Conservation (phyloP, 148 eudicot species). For the Nyssa sinensis region DNA sequence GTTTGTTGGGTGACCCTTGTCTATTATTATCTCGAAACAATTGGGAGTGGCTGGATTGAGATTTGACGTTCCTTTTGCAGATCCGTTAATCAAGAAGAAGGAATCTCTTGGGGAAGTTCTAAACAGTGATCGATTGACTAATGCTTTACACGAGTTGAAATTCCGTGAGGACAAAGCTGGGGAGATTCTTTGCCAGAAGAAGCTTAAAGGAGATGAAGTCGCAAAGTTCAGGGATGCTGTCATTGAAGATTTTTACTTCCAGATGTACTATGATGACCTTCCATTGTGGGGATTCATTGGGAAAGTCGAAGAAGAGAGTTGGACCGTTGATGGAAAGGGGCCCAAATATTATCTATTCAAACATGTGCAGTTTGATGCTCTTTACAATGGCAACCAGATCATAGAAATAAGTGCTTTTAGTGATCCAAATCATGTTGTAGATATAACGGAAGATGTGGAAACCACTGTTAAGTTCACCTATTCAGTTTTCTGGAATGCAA, state of each 20-base stretch:
- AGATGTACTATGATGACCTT: slow-evolving; percentile 80
- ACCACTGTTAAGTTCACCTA: slow-evolving; percentile 56
- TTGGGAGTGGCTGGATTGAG: slow-evolving; percentile 1
- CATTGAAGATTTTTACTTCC: slow-evolving; percentile 60
- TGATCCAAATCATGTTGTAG: slow-evolving; percentile 67
- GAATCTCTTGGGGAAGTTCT: slow-evolving; percentile 72
- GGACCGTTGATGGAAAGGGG: slow-evolving; percentile 30
- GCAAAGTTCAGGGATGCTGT: slow-evolving; percentile 61
- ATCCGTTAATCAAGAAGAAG: slow-evolving; percentile 47
- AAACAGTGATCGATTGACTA: slow-evolving; percentile 58
- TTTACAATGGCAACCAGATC: slow-evolving; percentile 59
- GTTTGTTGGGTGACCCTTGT: background rate
- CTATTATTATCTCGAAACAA: background rate
- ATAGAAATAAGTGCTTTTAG: slow-evolving; percentile 74
- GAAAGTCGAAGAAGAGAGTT: slow-evolving; percentile 55
- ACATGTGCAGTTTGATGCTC: slow-evolving; percentile 61
- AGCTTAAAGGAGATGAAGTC: slow-evolving; percentile 43
- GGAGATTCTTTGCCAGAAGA: slow-evolving; percentile 49
- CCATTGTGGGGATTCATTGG: slow-evolving; percentile 89
- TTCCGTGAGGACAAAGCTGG: slow-evolving; percentile 50
- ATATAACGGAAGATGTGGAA: slow-evolving; percentile 62
- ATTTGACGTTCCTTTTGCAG: slow-evolving; percentile 33
- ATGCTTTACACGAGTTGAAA: slow-evolving; percentile 47
- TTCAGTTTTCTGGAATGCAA: slow-evolving; percentile 61
- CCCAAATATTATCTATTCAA: slow-evolving; percentile 61